Evolutionary conservation across 805 yeast species (phyloP), one percentile per base, ranked within the genome.

Genomic region (Yarrowia bubula): DNA sequence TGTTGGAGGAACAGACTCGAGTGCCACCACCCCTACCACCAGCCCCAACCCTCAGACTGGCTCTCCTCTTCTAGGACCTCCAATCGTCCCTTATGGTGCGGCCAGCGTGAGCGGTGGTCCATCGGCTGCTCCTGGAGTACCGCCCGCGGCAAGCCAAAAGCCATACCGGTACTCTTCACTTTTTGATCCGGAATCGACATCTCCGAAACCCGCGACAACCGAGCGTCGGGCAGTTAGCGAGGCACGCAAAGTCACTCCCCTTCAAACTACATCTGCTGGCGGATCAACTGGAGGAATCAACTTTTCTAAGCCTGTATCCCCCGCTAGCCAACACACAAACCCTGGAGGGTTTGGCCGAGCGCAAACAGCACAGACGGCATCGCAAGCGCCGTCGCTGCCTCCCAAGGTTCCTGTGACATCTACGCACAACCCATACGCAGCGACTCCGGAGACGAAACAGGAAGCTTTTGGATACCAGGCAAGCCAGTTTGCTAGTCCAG

Each of bases 221-320:
- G 58, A 50, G 8, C 57, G 42, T 13, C 32, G 57, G 18, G 18
- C 42, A 31, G 57, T 50, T n/a, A 50, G 57, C 32, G 57, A 51
- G 18, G 14, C 58, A 17, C 58, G 58, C 31, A 51, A 51, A 41
- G 61, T 55, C 38, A 31, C 46, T 13, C 61, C 58, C 14, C 18
- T 51, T 5, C 60, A 51, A 28, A 51, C 60, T 7, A 51, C 60
- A 38, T 51, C 60, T 28, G 60, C 60, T 22, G 60, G 60, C 60
- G 37, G 60, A 31, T 32, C 31, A 8, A 28, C 61, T 17, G 61
- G 47, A 8, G 46, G 39, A 15, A 55, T 55, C 37, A 55, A 55
- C 61, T 55, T 55, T 39, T 55, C 61, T 38, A 55, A 55, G n/a
- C 61, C 61, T 15, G 61, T 55, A 4, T 55, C 61, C 10, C 61